Evolutionary conservation across 2,329 filamentous ascomycete genomes (phyloP).

Genomic region (Fusarium duplospermum): DNA sequence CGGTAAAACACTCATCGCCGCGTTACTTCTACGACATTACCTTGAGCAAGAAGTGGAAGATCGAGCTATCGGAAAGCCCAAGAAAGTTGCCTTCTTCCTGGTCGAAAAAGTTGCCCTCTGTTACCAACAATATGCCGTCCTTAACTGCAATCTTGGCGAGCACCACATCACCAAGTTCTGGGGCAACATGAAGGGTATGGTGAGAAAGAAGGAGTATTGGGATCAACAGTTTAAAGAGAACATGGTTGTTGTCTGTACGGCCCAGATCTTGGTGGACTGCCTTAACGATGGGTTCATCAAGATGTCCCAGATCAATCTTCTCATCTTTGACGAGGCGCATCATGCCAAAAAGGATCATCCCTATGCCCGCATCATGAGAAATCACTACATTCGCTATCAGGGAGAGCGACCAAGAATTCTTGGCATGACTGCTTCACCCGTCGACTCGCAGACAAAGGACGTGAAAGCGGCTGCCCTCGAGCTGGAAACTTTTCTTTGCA

Average conservation of each 20-base stretch:
- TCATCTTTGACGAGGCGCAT: slow-evolving; percentile 97
- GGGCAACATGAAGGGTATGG: slow-evolving; percentile 70
- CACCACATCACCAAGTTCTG: slow-evolving; percentile 79
- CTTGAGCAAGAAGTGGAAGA: slow-evolving; percentile 82
- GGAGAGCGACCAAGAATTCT: slow-evolving; percentile 79
- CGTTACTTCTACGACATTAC: slow-evolving; percentile 80
- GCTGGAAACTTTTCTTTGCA: slow-evolving; percentile 82
- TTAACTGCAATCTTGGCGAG: slow-evolving; percentile 80
- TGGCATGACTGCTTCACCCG: slow-evolving; percentile 96
- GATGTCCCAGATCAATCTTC: slow-evolving; percentile 86
- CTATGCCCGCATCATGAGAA: slow-evolving; percentile 89
- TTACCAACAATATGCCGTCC: slow-evolving; percentile 87
- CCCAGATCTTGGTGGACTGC: slow-evolving; percentile 84
- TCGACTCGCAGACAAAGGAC: slow-evolving; percentile 80
- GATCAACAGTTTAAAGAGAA: slow-evolving; percentile 67
- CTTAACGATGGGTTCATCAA: slow-evolving; percentile 82
- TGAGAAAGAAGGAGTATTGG: slow-evolving; percentile 61
- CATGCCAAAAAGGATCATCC: slow-evolving; percentile 95
- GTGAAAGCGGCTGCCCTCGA: slow-evolving; percentile 76
- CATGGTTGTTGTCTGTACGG: slow-evolving; percentile 92
- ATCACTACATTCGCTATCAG: slow-evolving; percentile 75
- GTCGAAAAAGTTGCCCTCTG: slow-evolving; percentile 92
- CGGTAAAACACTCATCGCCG: slow-evolving; percentile 96
- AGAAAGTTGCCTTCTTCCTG: slow-evolving; percentile 85
- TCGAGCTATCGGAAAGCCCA: slow-evolving; percentile 68